A percentile compares a stretch with the other conserved stretches of the same genome.
Conservation (phyloP, 2,329 filamentous ascomycete genomes). For the Myriangium duriaei region DNA sequence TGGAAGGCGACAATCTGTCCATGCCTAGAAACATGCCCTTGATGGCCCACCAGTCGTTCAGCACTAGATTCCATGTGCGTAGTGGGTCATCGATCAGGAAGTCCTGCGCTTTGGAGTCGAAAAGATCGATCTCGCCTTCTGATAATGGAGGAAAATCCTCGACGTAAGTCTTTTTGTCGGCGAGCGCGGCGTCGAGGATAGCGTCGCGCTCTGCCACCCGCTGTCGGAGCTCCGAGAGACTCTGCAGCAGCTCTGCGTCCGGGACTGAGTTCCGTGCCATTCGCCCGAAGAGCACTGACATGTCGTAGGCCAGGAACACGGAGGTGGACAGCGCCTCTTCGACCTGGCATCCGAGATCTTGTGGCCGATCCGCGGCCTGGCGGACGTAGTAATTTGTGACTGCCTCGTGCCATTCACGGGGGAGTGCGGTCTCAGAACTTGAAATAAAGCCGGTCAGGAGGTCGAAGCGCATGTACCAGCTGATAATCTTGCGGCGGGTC, state of each 20-base stretch:
- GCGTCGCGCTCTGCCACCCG: constrained; percentile 29
- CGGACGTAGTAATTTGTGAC: constrained; percentile 51
- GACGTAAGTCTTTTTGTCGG: constrained; percentile 50
- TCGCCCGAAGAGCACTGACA: constrained; percentile 63
- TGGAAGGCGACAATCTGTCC: constrained; percentile 36
- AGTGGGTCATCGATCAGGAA: constrained; percentile 58
- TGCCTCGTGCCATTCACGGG: constrained; percentile 64
- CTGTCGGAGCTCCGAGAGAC: constrained; percentile 36
- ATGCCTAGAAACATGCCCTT: constrained; percentile 72
- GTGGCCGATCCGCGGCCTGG: constrained; percentile 47
- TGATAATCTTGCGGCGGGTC: constrained; percentile 58
- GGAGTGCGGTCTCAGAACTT: constrained; percentile 59
- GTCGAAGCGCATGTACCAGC: constrained; percentile 89
- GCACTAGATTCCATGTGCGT: constrained; percentile 62
- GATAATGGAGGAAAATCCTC: constrained; percentile 43
- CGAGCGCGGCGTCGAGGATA: constrained; percentile 49
- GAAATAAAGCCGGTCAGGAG: constrained; percentile 73
- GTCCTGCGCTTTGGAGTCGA: constrained; percentile 59
- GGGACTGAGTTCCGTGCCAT: constrained; percentile 52
- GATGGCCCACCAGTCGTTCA: constrained; percentile 66
- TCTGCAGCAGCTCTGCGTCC: constrained; percentile 48
- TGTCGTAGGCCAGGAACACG: constrained; percentile 65
- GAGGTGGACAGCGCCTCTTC: constrained; percentile 49
- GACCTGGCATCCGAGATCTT: constrained; percentile 52
- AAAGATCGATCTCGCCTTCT: constrained; percentile 48